Evolutionary conservation across 768 basidiomycete genomes (phyloP).

Genomic region (Rhizopogon vulgaris): DNA sequence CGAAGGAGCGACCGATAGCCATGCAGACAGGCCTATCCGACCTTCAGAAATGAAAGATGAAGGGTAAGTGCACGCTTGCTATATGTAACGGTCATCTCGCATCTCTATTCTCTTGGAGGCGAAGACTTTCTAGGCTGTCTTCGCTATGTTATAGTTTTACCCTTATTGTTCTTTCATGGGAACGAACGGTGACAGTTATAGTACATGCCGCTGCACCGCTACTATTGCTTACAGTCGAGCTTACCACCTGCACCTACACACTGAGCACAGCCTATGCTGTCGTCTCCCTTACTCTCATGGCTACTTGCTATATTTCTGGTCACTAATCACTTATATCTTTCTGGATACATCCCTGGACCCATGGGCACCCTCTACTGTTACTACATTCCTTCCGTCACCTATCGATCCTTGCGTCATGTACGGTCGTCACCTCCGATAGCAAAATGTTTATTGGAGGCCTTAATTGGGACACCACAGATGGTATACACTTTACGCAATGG

Average conservation of each 20-base stretch:
- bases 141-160: constrained; percentile 8
- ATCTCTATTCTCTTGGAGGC: constrained; percentile 6
- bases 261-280: constrained; percentile 18
- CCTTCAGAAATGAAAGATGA: constrained; percentile 76
- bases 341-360: constrained; percentile 32
- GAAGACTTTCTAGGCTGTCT: constrained; percentile 8
- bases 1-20: constrained; percentile 25
- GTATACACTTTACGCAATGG: constrained; percentile 39
- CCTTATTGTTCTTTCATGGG: constrained; percentile 12
- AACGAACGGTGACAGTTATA: constrained; percentile 13
- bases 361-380: constrained; percentile 17
- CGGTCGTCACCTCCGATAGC: constrained; percentile 38
- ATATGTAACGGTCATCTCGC: constrained; percentile 11
- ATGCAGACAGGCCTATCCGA: constrained; percentile 49
- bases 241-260: constrained; percentile 18
- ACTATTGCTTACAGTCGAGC: constrained; percentile 19
- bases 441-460: constrained; percentile 91
- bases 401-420: constrained; percentile 23
- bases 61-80: constrained; percentile 53
- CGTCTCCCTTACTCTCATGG: constrained; percentile 26
- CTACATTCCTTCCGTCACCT: constrained; percentile 10
- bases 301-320: constrained; percentile 29
- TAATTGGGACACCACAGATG: constrained; percentile 90
- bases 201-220: constrained; percentile 13
- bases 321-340: constrained; percentile 28